Evolutionary conservation across 768 basidiomycete species (phyloP), one percentile per base, ranked within the genome.

Genomic region (Mrakia gelida): DNA sequence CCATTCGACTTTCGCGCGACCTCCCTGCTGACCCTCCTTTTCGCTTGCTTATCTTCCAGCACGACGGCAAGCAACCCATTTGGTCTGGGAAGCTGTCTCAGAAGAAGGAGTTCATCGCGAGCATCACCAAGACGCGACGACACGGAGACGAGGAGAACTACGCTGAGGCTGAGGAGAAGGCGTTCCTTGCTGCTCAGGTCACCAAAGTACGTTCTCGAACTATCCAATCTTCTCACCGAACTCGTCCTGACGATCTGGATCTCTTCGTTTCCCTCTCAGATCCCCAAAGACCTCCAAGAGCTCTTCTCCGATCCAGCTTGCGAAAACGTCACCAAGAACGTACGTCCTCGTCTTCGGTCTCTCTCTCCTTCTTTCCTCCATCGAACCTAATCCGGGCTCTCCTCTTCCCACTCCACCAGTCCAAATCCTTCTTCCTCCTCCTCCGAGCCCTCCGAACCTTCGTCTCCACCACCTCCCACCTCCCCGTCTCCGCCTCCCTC

Each of bases 111-210:
- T 96, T 98, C 87, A 94, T 95, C 82, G 85, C 88, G 49, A 75
- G 75, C 3, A 85, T 98, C 63, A 84, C 86, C n/a, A 85, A 85
- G 0, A 88, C 91, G 87, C 90, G 90, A 81, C 81, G 85, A 0
- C 76, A 79, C 21, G 28, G 45, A 0, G 97, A 99, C 82, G 94
- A 98, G 82, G 97, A 99, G 86, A 99, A 98, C 85, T 95, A 95
- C 82, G 96, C 97, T 79, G 96, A 98, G 84, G 96, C 95, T 2
- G 89, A 92, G 81, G 87, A 91, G 10, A 92, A 97, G 83, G 93
- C 92, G 0, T 95, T 67, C 30, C 67, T 78, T 11, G 77, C 73
- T 8, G 71, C 71, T 28, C 77, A 78, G 0, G 86, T 86, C 74
- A 88, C 88, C 30, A 86, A 85, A 65, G 88, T 88, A 56, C 45